Conservation (phyloP, 257 asterid species). For the Echium plantagineum region DNA sequence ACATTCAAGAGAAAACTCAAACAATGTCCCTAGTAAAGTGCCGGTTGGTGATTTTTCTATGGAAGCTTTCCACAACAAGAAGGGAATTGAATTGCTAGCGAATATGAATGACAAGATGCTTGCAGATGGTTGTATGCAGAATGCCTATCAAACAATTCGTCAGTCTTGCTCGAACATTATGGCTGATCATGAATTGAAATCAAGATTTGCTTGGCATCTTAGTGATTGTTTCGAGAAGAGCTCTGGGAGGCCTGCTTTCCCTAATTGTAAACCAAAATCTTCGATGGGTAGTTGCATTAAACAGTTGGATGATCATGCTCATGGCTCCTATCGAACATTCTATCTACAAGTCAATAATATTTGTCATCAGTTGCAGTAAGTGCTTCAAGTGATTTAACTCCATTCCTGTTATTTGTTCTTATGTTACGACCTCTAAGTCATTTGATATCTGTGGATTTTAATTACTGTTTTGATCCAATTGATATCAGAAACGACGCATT, state of each 20-base stretch:
- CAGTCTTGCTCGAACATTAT: conserved; percentile 48
- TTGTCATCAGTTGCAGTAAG: conserved; percentile 85
- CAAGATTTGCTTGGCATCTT: conserved; percentile 81
- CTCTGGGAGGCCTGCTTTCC: conserved; percentile 55
- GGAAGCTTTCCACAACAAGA: conserved; percentile 30
- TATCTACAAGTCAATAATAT: conserved; percentile 62
- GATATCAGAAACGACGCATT: conserved; percentile 58
- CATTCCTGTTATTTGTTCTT: neutral
- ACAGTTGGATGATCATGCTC: conserved; percentile 35
- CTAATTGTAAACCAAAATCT: conserved; percentile 38
- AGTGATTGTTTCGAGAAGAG: conserved; percentile 71
- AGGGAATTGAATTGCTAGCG: conserved; percentile 41
- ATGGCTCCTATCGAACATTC: conserved; percentile 41
- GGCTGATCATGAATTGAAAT: conserved; percentile 51
- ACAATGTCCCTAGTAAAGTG: conserved; percentile 5
- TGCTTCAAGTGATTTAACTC: neutral
- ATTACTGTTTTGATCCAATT: neutral
- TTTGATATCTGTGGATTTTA: neutral
- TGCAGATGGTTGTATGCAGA: conserved; percentile 38
- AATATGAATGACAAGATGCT: conserved; percentile 41
- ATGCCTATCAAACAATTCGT: conserved; percentile 43
- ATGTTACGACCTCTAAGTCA: neutral
- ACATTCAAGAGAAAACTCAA: conserved; percentile 6
- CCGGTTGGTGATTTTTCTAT: conserved; percentile 52
- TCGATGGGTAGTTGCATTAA: conserved; percentile 37